Conservation (phyloP, 495 filamentous ascomycete genomes). For the Penicillium malachiteum region DNA sequence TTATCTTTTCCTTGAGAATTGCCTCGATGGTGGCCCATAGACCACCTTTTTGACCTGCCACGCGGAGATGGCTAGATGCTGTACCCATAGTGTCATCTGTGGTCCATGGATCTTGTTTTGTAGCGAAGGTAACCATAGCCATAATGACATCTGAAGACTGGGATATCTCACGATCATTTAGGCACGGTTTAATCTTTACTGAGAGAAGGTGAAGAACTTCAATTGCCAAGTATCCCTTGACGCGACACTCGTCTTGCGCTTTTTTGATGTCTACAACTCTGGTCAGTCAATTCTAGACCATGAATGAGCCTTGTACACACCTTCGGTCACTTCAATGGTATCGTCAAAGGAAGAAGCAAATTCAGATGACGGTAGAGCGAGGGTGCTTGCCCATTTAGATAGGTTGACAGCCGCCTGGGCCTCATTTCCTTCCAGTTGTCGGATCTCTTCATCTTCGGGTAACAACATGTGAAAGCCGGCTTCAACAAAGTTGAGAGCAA, state of each 20-base stretch:
- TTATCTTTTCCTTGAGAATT: constrained; percentile 53
- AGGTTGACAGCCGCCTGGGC: constrained; percentile 25
- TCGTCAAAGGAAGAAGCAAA: constrained; percentile 34
- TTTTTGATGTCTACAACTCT: constrained; percentile 16
- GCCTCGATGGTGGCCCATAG: constrained; percentile 49
- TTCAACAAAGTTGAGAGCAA: constrained; percentile 27
- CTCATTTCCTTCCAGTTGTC: constrained; percentile 23
- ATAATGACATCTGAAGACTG: constrained; percentile 27
- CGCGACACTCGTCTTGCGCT: constrained; percentile 21
- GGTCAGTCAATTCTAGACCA: too few relatives aligned
- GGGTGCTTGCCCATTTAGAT: constrained; percentile 35
- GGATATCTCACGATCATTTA: constrained; percentile 18
- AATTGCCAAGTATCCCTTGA: constrained; percentile 27
- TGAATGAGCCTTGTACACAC: background rate
- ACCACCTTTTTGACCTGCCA: constrained; percentile 17
- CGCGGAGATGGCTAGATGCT: constrained; percentile 42
- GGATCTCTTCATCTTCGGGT: constrained; percentile 15
- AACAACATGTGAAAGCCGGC: constrained; percentile 9
- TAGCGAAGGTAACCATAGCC: constrained; percentile 48
- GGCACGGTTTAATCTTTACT: constrained; percentile 11
- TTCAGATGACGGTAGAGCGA: constrained; percentile 34
- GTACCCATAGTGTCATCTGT: constrained; percentile 24
- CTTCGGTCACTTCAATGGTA: constrained; percentile 22
- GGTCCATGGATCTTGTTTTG: constrained; percentile 54
- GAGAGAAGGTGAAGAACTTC: constrained; percentile 27